Evolutionary conservation across 805 yeast genomes (phyloP), one percentile per base, ranked within the genome.

Genomic region (Candida qinlingensis): DNA sequence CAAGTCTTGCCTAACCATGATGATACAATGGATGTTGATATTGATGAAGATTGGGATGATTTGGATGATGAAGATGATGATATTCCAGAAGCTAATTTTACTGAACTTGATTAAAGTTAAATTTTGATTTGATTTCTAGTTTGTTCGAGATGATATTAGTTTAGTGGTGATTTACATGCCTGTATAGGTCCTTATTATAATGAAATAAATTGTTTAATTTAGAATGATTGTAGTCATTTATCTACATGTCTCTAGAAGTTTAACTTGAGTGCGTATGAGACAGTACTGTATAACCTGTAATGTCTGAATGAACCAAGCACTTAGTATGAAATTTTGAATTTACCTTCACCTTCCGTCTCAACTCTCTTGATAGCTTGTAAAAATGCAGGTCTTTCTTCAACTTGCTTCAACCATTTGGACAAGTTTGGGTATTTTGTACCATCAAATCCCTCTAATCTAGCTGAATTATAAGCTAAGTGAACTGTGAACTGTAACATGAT

Each of bases 1-100:
- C 85, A 80, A 39, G 96, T 94, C 5, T 54, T 83, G 43, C 91
- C 97, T 44, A 94, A 94, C 69, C 98, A 94, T 60, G 90, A 85
- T 50, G 70, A 74, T 4, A 76, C 70, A 42, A 71, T 61, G 29
- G 44, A 44, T 13, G 77, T 72, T 12, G 70, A 69, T 64, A 77
- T 75, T 66, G 81, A 77, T 29, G 81, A 77, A 29, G 83, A 77
- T 27, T 73, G 78, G 47, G 83, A 79, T 51, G 85, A 75, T 37
- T 81, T 80, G 46, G 87, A 80, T 45, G 80, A 74, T 26, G 86
- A 81, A 39, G 82, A 77, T 29, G 74, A 42, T 26, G 45, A 67
- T 41, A 13, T 60, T 37, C 65, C 61, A 30, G 55, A 54, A 28
- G 62, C 59, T 33, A 50, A 52, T 33, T 59, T 48, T 27, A 13